These are phyloP conservation scores for Ormosia semicastrata DNA, from an alignment of 306 rosid species.

Conservation along the genomic window DNA sequence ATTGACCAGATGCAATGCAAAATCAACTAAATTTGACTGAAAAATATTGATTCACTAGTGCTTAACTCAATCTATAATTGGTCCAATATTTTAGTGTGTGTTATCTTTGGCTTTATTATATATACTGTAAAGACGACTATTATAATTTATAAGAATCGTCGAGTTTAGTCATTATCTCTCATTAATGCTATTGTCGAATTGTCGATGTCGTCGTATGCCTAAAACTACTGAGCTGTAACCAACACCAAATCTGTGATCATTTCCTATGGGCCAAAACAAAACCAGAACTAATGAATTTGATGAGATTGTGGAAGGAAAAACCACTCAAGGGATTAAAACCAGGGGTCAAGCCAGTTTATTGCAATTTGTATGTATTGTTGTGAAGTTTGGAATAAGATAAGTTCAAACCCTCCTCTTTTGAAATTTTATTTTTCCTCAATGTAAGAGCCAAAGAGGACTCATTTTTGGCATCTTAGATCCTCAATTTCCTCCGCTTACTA, in stretches of 20 bases:
- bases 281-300: constrained; percentile 26
- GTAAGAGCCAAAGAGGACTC: not conserved
- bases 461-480: constrained; percentile 31
- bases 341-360: constrained; percentile 28
- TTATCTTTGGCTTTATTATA: not conserved
- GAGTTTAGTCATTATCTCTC: constrained; percentile 17
- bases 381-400: constrained; percentile 21
- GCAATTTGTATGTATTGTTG: constrained; percentile 9
- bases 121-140: not conserved
- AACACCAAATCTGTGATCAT: constrained; percentile 1
- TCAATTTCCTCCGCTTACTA: constrained; percentile 21
- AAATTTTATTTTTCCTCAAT: not conserved
- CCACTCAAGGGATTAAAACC: constrained; percentile 29
- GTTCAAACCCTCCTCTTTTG: constrained; percentile 18
- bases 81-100: not conserved
- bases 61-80: not conserved
- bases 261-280: constrained; percentile 42
- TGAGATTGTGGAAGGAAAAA: constrained; percentile 5
- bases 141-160: not conserved
- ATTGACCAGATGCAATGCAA: constrained; percentile 34
- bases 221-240: constrained; percentile 19
- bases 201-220: constrained; percentile 1
- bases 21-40: constrained; percentile 31
- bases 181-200: constrained; percentile 32
- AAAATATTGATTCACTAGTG: not conserved